Conservation (phyloP, 768 basidiomycete species). For the Naganishia vishniacii region DNA sequence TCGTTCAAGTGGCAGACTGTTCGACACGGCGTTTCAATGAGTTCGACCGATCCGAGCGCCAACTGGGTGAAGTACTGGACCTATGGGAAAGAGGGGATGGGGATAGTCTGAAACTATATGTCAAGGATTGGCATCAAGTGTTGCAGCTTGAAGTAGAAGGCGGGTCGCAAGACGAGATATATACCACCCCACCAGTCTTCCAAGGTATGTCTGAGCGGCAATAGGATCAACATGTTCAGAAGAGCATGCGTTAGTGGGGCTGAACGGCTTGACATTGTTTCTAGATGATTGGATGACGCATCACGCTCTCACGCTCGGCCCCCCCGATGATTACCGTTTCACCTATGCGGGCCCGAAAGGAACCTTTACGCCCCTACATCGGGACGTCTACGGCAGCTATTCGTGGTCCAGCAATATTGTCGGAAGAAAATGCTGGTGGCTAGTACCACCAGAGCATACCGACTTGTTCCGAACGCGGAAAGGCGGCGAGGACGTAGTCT, state of each 20-base stretch:
- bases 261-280: not conserved
- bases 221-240: too few relatives aligned
- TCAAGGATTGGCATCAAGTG: constrained; percentile 49
- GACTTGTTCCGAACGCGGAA: constrained; percentile 20
- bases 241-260: not conserved
- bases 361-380: constrained; percentile 47
- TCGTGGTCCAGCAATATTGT: constrained; percentile 48
- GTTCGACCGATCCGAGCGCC: constrained; percentile 39
- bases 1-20: constrained; percentile 43
- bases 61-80: constrained; percentile 41
- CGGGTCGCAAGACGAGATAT: constrained; percentile 35
- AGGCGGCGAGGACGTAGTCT: constrained; percentile 30
- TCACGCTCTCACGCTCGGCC: constrained; percentile 3
- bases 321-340: constrained; percentile 40
- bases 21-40: constrained; percentile 38
- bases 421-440: constrained; percentile 47
- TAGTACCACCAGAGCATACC: constrained; percentile 40
- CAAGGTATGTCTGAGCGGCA: constrained; percentile 44
- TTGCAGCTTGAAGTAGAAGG: constrained; percentile 37
- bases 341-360: constrained; percentile 45
- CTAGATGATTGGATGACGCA: constrained; percentile 46
- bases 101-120: constrained; percentile 36
- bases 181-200: constrained; percentile 41
- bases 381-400: constrained; percentile 48
- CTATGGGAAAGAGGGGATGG: constrained; percentile 36